Base-by-base conservation (phyloP, 2,329 filamentous ascomycete species). In the Septoria petroselini region DNA sequence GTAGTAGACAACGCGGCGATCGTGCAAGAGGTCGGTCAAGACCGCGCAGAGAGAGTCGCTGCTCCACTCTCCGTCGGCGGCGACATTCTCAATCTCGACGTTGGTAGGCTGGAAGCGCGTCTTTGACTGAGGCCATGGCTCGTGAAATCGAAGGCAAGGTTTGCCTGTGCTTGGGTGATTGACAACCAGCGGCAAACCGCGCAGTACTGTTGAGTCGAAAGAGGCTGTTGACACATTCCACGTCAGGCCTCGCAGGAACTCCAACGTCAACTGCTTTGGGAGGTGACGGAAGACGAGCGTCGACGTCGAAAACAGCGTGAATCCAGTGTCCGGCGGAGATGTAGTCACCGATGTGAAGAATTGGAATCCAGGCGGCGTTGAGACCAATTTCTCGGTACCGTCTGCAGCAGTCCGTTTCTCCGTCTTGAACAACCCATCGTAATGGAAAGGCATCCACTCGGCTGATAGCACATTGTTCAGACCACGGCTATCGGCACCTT, bases 371-470 rank as follows among this genome's bases (percentile, higher is more conserved):
- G 50, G 50, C 9, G 50, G 50, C 8, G 44, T 53, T n/a, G 50
- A 41, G 1, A 53, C 40, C 14, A 49, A 17, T 19, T 53, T 23
- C 21, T 53, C 51, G 2, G 34, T 41, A 5, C 47, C 51, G 19
- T 50, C 51, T n/a, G 23, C 15, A 4, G n/a, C 27, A 7, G 21
- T 15, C 6, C 29, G 39, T 19, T 41, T 53, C 34, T 49, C 45
- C 2, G 50, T 53, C 27, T 53, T 53, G 41, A 53, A 53, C 23
- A 53, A 41, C n/a, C 51, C 51, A 29, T 53, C 51, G 38, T 38
- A 53, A 30, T 53, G 51, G 34, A 50, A 50, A n/a, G 51, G 51
- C 51, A 53, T 53, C 46, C 46, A 50, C 37, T 53, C 51, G 2
- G 46, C 34, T 2, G 34, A 46, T 7, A 53, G 41, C 3, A 53